Percentiles rank a stretch among this genome's conserved stretches.
Evolutionary conservation across 202 grass and related monocot species (phyloP).

Genomic region (Schoenoplectus tabernaemontani): DNA sequence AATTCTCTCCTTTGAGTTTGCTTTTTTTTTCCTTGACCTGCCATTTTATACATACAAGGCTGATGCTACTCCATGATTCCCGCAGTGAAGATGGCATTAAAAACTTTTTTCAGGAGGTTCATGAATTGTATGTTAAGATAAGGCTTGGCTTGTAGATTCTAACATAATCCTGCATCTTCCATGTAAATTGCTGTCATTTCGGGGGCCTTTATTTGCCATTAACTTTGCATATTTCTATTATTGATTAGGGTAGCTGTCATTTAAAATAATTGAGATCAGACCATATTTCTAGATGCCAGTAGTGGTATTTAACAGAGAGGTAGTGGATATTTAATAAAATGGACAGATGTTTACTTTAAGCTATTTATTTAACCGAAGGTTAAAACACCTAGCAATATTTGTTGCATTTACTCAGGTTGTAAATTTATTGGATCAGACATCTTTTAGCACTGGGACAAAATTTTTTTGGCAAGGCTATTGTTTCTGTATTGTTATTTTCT

Average conservation of each 20-base stretch:
- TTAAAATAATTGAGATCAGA: background rate
- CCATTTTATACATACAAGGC: slow-evolving; percentile 56
- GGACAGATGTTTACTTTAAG: background rate
- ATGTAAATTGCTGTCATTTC: background rate
- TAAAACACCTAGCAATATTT: background rate
- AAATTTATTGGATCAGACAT: background rate
- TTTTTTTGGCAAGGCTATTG: background rate
- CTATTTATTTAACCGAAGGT: background rate
- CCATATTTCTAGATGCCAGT: background rate
- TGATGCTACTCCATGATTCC: slow-evolving; percentile 88
- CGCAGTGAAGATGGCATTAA: slow-evolving; percentile 70
- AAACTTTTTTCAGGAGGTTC: slow-evolving; percentile 86
- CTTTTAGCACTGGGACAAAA: too few species aligned
- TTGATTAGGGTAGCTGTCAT: background rate
- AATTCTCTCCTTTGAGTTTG: background rate
- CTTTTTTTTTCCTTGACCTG: slow-evolving; percentile 33
- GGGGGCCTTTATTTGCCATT: background rate
- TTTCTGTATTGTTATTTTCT: background rate
- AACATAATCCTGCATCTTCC: background rate
- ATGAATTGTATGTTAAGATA: slow-evolving; percentile 87
- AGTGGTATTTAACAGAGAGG: background rate
- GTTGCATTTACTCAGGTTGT: background rate
- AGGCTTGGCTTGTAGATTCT: background rate
- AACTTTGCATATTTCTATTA: background rate
- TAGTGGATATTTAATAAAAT: background rate